Evolutionary conservation across 768 basidiomycete genomes (phyloP), one percentile per base, ranked within the genome.

Genomic region (Pleurotus tuber-regium): DNA sequence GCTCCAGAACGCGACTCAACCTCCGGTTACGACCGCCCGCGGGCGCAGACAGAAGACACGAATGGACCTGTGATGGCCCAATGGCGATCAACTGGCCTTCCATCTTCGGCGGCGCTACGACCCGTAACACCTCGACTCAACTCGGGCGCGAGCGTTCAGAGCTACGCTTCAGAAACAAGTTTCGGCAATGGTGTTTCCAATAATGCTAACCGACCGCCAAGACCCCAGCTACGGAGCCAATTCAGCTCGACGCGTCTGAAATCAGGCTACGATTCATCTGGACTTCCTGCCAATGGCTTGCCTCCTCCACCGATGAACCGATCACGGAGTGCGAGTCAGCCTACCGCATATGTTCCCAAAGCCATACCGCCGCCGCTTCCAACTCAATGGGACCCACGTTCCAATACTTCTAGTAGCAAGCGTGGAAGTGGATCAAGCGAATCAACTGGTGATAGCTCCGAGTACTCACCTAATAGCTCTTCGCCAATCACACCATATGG

Each of bases 401-500:
- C 71, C 74, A 52, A 75, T 51, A 61, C 66, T 23, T 58, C 50
- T 4, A 74, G 67, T 46, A 77, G 74, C 59, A 92, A 92, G 66
- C 82, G 91, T 30, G 91, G 87, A 26, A 92, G 90, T 57, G 86
- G 88, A 10, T 90, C 88, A 30, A 92, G 90, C 60, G 83, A 89
- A 63, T 89, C 87, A 10, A 91, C 89, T 8, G 83, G 78, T 7
- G 86, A 81, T 58, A 89, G 86, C 64, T 90, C 89, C 10, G 87
- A 91, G 59, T 89, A 88, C 57, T 92, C 90, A 39, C 88, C 89
- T 16, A 87, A 89, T 58, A 87, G 85, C 56, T 84, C 84, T 12
- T 90, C 89, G n/a, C 91, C 91, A 0, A 82, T 92, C 62, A 92
- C 91, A 21, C 90, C 91, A 14, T 92, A 87, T 63, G 91, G 89